Conservation (phyloP, 768 basidiomycete genomes). For the Boletellus ananas region DNA sequence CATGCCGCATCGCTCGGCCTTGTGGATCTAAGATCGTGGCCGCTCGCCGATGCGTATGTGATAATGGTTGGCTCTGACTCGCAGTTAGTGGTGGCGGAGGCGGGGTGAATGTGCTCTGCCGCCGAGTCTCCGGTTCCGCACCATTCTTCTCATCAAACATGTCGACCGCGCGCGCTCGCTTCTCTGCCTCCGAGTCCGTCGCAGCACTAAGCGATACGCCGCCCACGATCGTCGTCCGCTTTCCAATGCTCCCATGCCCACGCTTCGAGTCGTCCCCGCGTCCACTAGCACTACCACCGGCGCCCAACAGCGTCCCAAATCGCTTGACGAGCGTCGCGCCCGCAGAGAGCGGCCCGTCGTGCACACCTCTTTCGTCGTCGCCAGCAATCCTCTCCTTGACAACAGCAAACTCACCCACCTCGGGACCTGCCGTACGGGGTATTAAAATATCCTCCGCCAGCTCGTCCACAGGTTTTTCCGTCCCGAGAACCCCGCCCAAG, state of each 20-base stretch:
- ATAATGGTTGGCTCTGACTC: slow-evolving; percentile 55
- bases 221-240: slow-evolving; percentile 51
- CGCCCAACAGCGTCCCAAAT: slow-evolving; percentile 62
- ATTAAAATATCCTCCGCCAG: slow-evolving; percentile 36
- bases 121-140: slow-evolving; percentile 22
- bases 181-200: slow-evolving; percentile 34
- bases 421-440: slow-evolving; percentile 66
- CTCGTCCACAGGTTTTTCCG: slow-evolving; percentile 40
- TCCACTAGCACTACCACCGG: slow-evolving; percentile 31
- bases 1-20: slow-evolving; percentile 59
- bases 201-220: slow-evolving; percentile 38
- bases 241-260: slow-evolving; percentile 35
- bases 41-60: slow-evolving; percentile 63
- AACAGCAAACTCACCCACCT: slow-evolving; percentile 50
- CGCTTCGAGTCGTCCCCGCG: slow-evolving; percentile 42
- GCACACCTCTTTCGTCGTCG: slow-evolving; percentile 23
- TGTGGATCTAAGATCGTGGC: slow-evolving; percentile 75
- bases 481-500: slow-evolving; percentile 58
- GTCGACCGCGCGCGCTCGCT: slow-evolving; percentile 18
- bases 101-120: slow-evolving; percentile 24
- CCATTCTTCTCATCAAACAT: slow-evolving; percentile 18
- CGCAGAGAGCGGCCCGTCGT: slow-evolving; percentile 42
- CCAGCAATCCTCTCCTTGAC: slow-evolving; percentile 31
- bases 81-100: slow-evolving; percentile 31
- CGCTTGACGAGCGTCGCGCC: slow-evolving; percentile 73